Evolutionary conservation across 2,329 filamentous ascomycete genomes (phyloP).

Genomic region (Xylariaceae sp.): DNA sequence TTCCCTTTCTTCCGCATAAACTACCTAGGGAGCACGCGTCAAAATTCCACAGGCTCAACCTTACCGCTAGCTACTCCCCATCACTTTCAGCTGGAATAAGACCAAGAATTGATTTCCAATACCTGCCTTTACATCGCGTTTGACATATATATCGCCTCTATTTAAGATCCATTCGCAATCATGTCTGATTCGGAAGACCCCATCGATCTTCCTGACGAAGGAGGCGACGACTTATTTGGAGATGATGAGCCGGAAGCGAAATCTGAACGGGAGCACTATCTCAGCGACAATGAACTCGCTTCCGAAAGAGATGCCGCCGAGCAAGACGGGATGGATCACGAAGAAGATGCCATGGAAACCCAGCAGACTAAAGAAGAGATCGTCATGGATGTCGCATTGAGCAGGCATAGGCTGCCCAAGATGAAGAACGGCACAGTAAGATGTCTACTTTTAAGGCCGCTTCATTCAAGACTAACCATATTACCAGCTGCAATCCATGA

Average conservation of each 20-base stretch:
- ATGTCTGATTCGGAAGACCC: conserved; percentile 66
- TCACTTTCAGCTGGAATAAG: not conserved
- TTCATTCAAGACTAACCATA: conserved; percentile 13
- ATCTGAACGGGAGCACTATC: conserved; percentile 66
- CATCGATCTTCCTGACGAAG: conserved; percentile 58
- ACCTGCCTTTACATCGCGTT: not conserved
- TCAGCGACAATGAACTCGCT: conserved; percentile 67
- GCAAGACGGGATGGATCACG: conserved; percentile 48
- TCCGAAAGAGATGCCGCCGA: conserved; percentile 58
- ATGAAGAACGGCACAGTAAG: conserved; percentile 73
- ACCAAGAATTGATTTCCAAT: not conserved
- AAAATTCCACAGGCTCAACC: not conserved
- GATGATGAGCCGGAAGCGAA: conserved; percentile 65
- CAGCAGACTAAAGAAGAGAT: conserved; percentile 60
- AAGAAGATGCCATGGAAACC: conserved; percentile 50
- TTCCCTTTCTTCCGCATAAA: not conserved
- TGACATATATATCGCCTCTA: not conserved
- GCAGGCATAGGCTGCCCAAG: conserved; percentile 73
- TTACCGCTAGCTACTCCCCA: not conserved
- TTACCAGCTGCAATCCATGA: conserved; percentile 71
- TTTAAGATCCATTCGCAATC: conserved; percentile 15
- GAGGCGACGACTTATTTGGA: conserved; percentile 68
- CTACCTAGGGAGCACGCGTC: not conserved
- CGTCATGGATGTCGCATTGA: conserved; percentile 69
- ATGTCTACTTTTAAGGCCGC: not conserved